A percentile compares a stretch with the other conserved stretches of the same genome.
Conservation (phyloP, 164 flowering plant genomes). For the Nymphaea colorata region DNA sequence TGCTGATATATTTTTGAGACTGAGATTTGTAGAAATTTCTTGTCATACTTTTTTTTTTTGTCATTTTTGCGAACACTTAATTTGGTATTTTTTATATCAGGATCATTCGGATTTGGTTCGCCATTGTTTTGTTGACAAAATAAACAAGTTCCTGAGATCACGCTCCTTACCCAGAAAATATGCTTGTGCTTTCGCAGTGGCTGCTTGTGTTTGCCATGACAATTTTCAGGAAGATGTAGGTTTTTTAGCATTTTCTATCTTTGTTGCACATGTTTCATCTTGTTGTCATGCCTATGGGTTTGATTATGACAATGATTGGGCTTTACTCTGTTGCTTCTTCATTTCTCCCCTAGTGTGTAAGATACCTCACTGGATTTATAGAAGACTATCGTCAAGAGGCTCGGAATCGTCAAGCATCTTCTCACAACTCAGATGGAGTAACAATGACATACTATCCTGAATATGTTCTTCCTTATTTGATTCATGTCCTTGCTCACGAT, state of each 20-base stretch:
- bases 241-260: slow-evolving; percentile 1
- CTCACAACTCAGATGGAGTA: slow-evolving; percentile 20
- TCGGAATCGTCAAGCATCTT: slow-evolving; percentile 21
- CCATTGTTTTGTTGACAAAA: slow-evolving; percentile 43
- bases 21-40: no score
- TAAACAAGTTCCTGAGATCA: slow-evolving; percentile 46
- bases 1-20: no score
- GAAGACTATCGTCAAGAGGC: slow-evolving; percentile 41
- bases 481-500: slow-evolving; percentile 85
- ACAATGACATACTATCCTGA: slow-evolving; percentile 44
- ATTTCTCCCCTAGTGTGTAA: slow-evolving; percentile 30
- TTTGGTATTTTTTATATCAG: slow-evolving; percentile 20
- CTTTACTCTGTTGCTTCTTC: neutral
- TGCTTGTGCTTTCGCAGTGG: slow-evolving; percentile 81
- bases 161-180: slow-evolving; percentile 56
- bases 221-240: slow-evolving; percentile 52
- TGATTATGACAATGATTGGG: no score
- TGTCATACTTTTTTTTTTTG: no score
- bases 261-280: no score
- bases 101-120: slow-evolving; percentile 42
- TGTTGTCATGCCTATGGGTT: no score
- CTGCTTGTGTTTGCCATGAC: slow-evolving; percentile 35
- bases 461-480: slow-evolving; percentile 59
- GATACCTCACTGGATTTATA: slow-evolving; percentile 61
- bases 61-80: no score